These are phyloP conservation scores for Fusarium liriodendri DNA, from an alignment of 2,329 filamentous ascomycete species.

Conservation along the genomic window DNA sequence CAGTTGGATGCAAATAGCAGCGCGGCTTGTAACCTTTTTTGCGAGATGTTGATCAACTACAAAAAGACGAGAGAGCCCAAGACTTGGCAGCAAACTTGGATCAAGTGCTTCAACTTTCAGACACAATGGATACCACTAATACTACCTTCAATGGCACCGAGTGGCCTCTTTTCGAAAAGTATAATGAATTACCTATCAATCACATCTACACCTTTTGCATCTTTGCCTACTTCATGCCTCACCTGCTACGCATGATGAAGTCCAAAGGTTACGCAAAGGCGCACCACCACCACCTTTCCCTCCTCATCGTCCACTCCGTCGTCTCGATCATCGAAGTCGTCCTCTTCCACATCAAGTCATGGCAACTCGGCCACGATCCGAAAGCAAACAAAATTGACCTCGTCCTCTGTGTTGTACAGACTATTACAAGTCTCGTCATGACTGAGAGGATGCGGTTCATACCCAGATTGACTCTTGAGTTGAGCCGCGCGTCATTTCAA, in stretches of 20 bases:
- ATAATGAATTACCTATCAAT: neutral
- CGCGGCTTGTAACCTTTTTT: neutral
- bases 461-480: neutral
- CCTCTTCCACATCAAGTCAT: neutral
- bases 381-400: neutral
- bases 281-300: neutral
- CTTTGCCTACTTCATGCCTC: neutral
- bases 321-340: neutral
- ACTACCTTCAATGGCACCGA: neutral
- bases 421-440: neutral
- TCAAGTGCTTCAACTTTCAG: neutral
- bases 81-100: neutral
- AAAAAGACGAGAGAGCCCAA: neutral
- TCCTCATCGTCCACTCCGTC: neutral
- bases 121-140: neutral
- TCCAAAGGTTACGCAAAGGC: neutral
- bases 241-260: neutral
- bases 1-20: neutral
- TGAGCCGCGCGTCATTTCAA: neutral
- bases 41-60: neutral
- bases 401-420: neutral
- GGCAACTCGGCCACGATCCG: neutral
- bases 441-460: neutral
- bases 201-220: neutral
- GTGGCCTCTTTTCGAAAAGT: neutral